phyloP scores from a whole-genome alignment of 2,329 filamentous ascomycete genomes.

The Fusarium nematophilum region DNA sequence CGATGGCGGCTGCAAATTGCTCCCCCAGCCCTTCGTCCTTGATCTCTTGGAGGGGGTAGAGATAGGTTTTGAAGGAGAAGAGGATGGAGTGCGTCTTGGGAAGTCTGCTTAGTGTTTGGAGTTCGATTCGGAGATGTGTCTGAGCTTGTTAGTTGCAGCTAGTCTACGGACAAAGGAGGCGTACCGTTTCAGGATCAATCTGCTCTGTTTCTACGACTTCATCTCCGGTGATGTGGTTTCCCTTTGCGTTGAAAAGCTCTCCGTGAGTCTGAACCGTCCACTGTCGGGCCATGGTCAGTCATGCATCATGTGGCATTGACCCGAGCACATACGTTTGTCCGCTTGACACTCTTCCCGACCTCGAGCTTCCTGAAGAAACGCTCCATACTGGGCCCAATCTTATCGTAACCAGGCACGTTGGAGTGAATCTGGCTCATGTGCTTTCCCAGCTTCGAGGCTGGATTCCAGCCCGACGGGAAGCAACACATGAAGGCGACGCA shows the following conservation, averaged over 20 bases:
- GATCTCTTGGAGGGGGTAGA: constrained; percentile 61
- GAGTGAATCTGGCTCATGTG: constrained; percentile 63
- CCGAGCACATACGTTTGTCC: constrained; percentile 57
- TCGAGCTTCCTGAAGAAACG: constrained; percentile 61
- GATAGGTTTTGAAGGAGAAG: constrained; percentile 68
- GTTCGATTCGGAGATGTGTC: constrained; percentile 58
- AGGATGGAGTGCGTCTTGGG: constrained; percentile 59
- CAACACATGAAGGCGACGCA: constrained; percentile 63
- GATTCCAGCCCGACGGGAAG: constrained; percentile 64
- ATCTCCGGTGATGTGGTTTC: constrained; percentile 19
- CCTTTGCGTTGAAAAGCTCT: constrained; percentile 21
- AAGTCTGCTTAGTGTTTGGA: constrained; percentile 63
- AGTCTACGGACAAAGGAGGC: background rate
- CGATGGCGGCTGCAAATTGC: constrained; percentile 62
- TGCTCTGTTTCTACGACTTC: constrained; percentile 15
- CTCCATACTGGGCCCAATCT: constrained; percentile 67
- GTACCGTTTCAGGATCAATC: constrained; percentile 20
- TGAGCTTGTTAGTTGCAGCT: constrained; percentile 22
- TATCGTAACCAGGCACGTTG: constrained; percentile 65
- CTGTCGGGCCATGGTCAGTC: background rate
- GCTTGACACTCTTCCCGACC: constrained; percentile 60
- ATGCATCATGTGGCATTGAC: background rate
- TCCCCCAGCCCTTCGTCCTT: constrained; percentile 61
- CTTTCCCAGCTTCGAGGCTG: constrained; percentile 60
- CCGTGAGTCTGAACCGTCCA: constrained; percentile 24